Base-by-base conservation (phyloP, 2,329 filamentous ascomycete species). In the Penicillium sp. region DNA sequence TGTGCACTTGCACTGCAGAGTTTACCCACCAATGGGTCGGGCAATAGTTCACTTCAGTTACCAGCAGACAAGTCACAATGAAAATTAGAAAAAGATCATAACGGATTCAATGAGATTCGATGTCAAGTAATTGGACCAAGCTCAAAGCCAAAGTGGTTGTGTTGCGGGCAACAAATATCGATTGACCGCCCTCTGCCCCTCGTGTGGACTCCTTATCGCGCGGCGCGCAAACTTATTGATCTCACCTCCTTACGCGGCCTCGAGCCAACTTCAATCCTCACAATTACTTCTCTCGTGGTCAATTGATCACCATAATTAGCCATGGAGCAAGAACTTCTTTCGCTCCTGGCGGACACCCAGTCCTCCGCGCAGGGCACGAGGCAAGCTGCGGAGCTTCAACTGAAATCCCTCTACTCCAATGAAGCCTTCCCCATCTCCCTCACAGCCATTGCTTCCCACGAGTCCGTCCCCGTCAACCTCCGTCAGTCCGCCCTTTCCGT, bases 281-380 rank as follows among this genome's bases (percentile, higher is more conserved):
- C 24, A 27, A 20, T 28, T 10, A 9, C 10, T 27, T 25, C 33
- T 44, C 35, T 31, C 41, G 36, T 50, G 51, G 39, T 40, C 44
- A 51, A 53, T 46, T 45, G 18, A 55, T 51, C 48, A 51, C 16
- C 40, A 25, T 27, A 18, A 16, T 16, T 51, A 55, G 68, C 67
- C 65, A 96, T 96, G 91, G 92, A 96, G 82, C 87, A 95, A 76
- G 87, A 95, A 79, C 84, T 99, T 73, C 86, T 94, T 64, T 86
- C 87, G 73, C 82, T 97, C 71, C 86, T 99, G 59, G 84, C 87
- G 66, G 90, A 91, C 74, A 95, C 92, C 44, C 90, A 95, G 76
- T 86, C 86, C 58, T 67, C 88, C 54, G 83, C 86, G 53, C 86
- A 92, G 71, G 85, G 77, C 49, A 86, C 88, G 51, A 87, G 92